These are phyloP conservation scores for Irineochytrium annulatum DNA, from an alignment of 192 early-diverging fungal species.

Conservation along the genomic window DNA sequence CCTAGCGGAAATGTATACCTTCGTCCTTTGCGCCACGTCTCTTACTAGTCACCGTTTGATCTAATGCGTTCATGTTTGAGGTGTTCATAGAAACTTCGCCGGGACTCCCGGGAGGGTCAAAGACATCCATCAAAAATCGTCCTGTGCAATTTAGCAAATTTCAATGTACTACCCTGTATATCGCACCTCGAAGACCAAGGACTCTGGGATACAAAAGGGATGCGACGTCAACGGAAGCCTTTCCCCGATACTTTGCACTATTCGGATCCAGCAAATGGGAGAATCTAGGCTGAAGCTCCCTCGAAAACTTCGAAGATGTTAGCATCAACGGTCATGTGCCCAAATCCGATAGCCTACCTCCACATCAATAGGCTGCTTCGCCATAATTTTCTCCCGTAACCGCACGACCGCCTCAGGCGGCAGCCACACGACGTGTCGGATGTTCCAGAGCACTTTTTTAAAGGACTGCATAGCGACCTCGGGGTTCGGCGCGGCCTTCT, in stretches of 20 bases:
- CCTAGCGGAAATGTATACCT: neutral
- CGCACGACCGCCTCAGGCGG: constrained; percentile 41
- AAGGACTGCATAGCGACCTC: constrained; percentile 21
- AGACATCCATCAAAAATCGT: constrained; percentile 28
- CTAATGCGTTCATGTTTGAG: too few species aligned
- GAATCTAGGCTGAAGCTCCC: constrained; percentile 49
- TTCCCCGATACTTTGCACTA: constrained; percentile 40
- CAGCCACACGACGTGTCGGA: constrained; percentile 38
- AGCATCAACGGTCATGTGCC: neutral
- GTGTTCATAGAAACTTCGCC: too few species aligned
- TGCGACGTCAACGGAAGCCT: constrained; percentile 36
- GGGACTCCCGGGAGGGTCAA: constrained; percentile 12
- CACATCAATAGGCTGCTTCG: constrained; percentile 40
- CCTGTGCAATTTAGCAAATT: constrained; percentile 5
- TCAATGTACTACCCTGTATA: neutral
- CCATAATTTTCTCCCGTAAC: constrained; percentile 40
- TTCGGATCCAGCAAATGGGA: constrained; percentile 40
- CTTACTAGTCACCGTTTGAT: too few species aligned
- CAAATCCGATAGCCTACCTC: constrained; percentile 33
- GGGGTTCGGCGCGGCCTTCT: constrained; percentile 8
- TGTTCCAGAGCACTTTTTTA: constrained; percentile 45
- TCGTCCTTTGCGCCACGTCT: constrained; percentile 1
- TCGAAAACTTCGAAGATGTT: constrained; percentile 35
- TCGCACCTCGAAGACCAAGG: constrained; percentile 37
- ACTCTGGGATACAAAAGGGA: constrained; percentile 48